Evolutionary conservation across 345 rosid species (phyloP).

Genomic region (Hirschfeldia incana): DNA sequence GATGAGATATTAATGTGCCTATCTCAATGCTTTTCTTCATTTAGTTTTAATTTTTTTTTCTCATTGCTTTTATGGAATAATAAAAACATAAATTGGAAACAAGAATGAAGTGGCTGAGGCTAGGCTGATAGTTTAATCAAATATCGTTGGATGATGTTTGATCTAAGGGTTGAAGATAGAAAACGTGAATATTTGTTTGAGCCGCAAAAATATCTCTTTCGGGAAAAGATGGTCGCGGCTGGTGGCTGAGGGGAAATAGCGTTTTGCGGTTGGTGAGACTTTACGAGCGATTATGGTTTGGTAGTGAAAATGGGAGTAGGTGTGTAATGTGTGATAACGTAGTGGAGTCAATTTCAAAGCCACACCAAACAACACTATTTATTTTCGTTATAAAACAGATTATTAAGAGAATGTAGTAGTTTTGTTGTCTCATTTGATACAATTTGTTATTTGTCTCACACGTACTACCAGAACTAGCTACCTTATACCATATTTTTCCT

Average conservation of each 20-base stretch:
- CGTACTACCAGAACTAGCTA: background rate
- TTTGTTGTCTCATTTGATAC: background rate
- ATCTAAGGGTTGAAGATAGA: background rate
- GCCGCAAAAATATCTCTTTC: slow-evolving; percentile 5
- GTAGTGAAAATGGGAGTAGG: slow-evolving; percentile 7
- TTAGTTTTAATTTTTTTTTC: background rate
- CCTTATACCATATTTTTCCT: background rate
- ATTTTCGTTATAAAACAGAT: background rate
- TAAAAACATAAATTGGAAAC: background rate
- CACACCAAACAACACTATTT: background rate
- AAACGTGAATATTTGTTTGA: slow-evolving; percentile 24
- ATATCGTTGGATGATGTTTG: background rate
- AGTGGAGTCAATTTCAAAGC: slow-evolving; percentile 20
- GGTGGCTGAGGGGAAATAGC: slow-evolving; percentile 28
- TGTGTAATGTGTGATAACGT: slow-evolving; percentile 6
- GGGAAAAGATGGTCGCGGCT: slow-evolving; percentile 26
- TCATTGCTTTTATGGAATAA: background rate
- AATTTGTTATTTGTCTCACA: background rate
- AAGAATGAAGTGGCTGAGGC: background rate
- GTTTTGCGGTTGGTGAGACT: slow-evolving; percentile 37
- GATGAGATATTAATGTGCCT: background rate
- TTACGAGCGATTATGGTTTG: slow-evolving; percentile 4
- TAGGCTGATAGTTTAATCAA: background rate
- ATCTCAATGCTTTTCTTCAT: background rate
- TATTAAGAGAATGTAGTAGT: background rate